Percentiles rank a stretch among this genome's conserved stretches.
Evolutionary conservation across 768 basidiomycete species (phyloP).

Genomic region (Russula abietina): DNA sequence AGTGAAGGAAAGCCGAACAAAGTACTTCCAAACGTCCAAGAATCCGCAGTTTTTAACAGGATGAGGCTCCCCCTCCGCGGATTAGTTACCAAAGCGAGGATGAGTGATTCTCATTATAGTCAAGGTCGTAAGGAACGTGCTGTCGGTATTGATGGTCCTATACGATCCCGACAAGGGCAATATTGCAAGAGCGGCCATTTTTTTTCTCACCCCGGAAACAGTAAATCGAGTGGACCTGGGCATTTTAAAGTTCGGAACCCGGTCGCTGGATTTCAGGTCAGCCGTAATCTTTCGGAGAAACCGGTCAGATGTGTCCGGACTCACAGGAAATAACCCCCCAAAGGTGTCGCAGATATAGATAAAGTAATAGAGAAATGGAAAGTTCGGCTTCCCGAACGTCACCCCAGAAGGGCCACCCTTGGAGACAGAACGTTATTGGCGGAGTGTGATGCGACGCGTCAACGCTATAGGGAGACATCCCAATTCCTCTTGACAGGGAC

Average conservation of each 20-base stretch:
- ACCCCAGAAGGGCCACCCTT: conserved; percentile 11
- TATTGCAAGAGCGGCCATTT: neutral
- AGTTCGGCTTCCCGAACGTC: conserved; percentile 3
- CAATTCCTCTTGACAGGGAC: conserved; percentile 1
- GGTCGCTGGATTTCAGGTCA: conserved; percentile 5
- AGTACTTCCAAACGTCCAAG: neutral
- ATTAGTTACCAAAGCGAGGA: neutral
- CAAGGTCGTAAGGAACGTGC: neutral
- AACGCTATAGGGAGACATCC: conserved; percentile 2
- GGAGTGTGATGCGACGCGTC: neutral
- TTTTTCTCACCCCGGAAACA: neutral
- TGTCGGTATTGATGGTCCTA: neutral
- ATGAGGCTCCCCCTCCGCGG: neutral
- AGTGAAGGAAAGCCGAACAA: neutral
- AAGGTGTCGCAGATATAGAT: conserved; percentile 3
- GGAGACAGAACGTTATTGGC: conserved; percentile 6
- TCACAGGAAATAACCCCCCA: conserved; percentile 5
- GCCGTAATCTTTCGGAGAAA: conserved; percentile 10
- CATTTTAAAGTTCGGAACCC: conserved; percentile 17
- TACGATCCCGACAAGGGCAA: neutral
- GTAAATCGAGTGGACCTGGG: neutral
- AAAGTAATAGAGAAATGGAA: conserved; percentile 1
- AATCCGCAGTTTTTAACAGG: neutral
- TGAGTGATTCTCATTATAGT: neutral
- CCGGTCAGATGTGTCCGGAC: conserved; percentile 20